These are phyloP conservation scores for Crassisporium funariophilum DNA, from an alignment of 768 basidiomycete species.

Conservation along the genomic window DNA sequence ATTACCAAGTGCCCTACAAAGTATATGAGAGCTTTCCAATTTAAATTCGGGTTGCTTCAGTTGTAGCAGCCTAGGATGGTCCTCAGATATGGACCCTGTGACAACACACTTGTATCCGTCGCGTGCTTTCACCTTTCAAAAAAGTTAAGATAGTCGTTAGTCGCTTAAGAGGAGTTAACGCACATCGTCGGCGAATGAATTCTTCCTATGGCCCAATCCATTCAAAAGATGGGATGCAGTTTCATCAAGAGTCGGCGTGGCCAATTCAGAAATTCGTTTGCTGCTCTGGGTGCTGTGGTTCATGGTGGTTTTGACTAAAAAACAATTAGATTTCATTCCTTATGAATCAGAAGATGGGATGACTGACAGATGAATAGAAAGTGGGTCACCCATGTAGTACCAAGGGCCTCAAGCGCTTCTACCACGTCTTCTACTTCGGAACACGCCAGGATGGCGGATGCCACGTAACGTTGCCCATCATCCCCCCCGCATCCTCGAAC, in stretches of 20 bases:
- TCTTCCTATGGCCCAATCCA: too few species aligned
- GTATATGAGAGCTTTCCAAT: too few species aligned
- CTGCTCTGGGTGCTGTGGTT: neutral
- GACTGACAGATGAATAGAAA: slow-evolving; percentile 19
- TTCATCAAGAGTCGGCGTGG: slow-evolving; percentile 3
- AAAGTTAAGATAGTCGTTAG: too few species aligned
- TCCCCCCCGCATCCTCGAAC: slow-evolving; percentile 20
- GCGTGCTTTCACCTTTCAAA: too few species aligned
- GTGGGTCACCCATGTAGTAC: too few species aligned
- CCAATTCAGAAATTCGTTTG: neutral
- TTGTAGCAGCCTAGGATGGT: too few species aligned
- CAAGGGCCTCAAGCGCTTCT: too few species aligned
- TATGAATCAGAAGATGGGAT: neutral
- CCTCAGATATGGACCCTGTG: too few species aligned
- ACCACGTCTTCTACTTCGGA: slow-evolving; percentile 11
- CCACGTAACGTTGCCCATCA: slow-evolving; percentile 18
- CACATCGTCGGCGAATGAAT: too few species aligned
- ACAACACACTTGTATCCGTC: too few species aligned
- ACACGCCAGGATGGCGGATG: slow-evolving; percentile 15
- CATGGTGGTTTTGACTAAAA: slow-evolving; percentile 10
- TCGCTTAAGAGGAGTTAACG: too few species aligned
- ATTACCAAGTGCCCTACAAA: too few species aligned
- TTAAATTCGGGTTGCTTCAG: slow-evolving; percentile 11
- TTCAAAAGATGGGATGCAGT: slow-evolving; percentile 1
- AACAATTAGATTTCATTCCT: slow-evolving; percentile 4